Conservation (phyloP, 75 land plant genomes). For the Cryptomeria japonica region DNA sequence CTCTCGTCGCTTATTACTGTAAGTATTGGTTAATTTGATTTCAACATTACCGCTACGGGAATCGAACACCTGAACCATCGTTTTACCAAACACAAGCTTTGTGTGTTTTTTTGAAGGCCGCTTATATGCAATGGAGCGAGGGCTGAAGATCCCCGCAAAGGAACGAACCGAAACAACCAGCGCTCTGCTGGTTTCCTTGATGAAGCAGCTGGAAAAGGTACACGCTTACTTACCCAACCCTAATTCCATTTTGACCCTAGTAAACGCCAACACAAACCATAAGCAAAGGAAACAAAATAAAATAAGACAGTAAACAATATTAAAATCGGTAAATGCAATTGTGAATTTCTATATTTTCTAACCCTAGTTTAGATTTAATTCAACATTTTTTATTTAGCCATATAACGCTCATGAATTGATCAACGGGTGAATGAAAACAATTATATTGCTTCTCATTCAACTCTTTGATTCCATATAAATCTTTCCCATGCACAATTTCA, state of each 20-base stretch:
- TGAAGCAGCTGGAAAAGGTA: slow-evolving; percentile 98
- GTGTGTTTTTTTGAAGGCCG: slow-evolving; percentile 54
- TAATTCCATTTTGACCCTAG: neutral
- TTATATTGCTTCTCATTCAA: too few species aligned
- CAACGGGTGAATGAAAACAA: too few species aligned
- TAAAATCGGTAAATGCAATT: too few species aligned
- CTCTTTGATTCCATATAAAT: too few species aligned
- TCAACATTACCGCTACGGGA: neutral
- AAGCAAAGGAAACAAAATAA: too few species aligned
- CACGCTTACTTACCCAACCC: neutral
- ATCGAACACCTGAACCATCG: neutral
- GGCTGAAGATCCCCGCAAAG: slow-evolving; percentile 75
- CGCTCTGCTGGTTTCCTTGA: slow-evolving; percentile 75
- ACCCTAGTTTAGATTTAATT: too few species aligned
- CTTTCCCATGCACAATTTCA: too few species aligned
- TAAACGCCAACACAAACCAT: neutral
- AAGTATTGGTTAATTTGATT: slow-evolving; percentile 2
- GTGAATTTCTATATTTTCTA: too few species aligned
- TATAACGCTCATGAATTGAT: too few species aligned
- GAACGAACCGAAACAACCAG: slow-evolving; percentile 88
- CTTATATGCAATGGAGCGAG: slow-evolving; percentile 94
- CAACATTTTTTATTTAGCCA: too few species aligned
- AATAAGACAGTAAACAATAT: too few species aligned
- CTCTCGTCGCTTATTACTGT: slow-evolving; percentile 98
- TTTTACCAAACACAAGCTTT: neutral